Conservation (phyloP, 257 asterid species). For the Solanum appendiculatum region DNA sequence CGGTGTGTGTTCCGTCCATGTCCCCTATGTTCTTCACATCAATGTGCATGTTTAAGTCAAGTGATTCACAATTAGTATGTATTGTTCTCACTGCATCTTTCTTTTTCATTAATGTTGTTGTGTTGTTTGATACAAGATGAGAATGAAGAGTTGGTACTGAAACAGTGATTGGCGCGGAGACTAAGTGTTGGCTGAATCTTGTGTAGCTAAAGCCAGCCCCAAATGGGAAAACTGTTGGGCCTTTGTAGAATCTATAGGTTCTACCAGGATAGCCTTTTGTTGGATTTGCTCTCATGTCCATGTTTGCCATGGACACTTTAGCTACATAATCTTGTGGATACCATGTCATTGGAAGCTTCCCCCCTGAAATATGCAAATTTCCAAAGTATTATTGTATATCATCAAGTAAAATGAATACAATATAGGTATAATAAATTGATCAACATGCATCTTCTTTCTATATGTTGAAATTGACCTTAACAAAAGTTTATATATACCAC, state of each 20-base stretch:
- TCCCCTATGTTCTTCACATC: slow-evolving; percentile 61
- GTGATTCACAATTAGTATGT: slow-evolving; percentile 50
- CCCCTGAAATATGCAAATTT: slow-evolving; percentile 31
- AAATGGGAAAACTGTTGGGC: slow-evolving; percentile 69
- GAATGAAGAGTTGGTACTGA: slow-evolving; percentile 26
- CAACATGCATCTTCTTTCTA: neutral
- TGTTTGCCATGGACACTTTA: slow-evolving; percentile 62
- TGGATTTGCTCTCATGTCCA: slow-evolving; percentile 76
- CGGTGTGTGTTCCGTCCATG: slow-evolving; percentile 62
- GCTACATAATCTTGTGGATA: slow-evolving; percentile 62
- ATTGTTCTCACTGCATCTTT: slow-evolving; percentile 40
- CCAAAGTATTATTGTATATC: neutral
- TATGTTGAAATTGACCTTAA: neutral
- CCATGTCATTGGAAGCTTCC: slow-evolving; percentile 89
- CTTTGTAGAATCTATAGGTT: slow-evolving; percentile 71
- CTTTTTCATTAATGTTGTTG: slow-evolving; percentile 22
- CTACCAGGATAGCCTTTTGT: slow-evolving; percentile 78
- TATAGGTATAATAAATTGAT: neutral
- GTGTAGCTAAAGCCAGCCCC: slow-evolving; percentile 77
- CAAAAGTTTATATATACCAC: neutral
- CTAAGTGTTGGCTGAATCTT: slow-evolving; percentile 32
- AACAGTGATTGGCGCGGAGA: slow-evolving; percentile 40
- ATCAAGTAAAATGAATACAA: neutral
- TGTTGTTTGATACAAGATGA: neutral
- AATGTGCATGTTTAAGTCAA: slow-evolving; percentile 34